Conservation (phyloP, 176 grass and related monocot genomes). For the Ananas comosus region DNA sequence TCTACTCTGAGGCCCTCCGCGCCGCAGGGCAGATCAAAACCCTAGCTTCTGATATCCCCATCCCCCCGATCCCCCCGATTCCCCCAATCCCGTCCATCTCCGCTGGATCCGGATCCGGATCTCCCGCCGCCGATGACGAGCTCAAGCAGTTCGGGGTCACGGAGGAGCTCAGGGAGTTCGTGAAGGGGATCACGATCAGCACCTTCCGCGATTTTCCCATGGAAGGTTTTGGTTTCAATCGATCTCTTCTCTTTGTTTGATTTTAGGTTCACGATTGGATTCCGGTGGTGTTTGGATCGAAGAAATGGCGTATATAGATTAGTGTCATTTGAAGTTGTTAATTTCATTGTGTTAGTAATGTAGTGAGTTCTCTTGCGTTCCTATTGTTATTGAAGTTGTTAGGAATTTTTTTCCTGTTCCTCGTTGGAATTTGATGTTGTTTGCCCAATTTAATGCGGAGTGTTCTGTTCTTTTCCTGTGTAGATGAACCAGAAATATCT, state of each 20-base stretch:
- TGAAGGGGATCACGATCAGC: constrained; percentile 81
- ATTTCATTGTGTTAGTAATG: too few relatives aligned
- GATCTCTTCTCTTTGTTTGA: constrained; percentile 17
- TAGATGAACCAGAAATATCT: constrained; percentile 66
- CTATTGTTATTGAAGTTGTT: too few relatives aligned
- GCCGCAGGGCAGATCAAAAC: constrained; percentile 88
- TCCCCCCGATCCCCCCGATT: constrained; percentile 56
- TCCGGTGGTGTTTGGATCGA: too few relatives aligned
- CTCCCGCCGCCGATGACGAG: constrained; percentile 22
- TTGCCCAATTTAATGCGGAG: too few relatives aligned
- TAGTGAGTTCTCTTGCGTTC: too few relatives aligned
- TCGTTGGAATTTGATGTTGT: too few relatives aligned
- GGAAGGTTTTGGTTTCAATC: constrained; percentile 41
- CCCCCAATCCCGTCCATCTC: constrained; percentile 38
- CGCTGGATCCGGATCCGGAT: constrained; percentile 1
- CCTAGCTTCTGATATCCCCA: constrained; percentile 62
- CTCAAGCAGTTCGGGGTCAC: constrained; percentile 66
- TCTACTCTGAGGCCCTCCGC: constrained; percentile 23
- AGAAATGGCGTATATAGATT: too few relatives aligned
- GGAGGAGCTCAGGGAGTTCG: constrained; percentile 86
- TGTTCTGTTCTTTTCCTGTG: too few relatives aligned
- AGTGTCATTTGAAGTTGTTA: too few relatives aligned
- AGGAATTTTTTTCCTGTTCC: too few relatives aligned
- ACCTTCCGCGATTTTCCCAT: constrained; percentile 92
- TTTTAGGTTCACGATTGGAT: too few relatives aligned